phyloP scores from a whole-genome alignment of 2,329 filamentous ascomycete species.

The Paraconiothyrium sp. region DNA sequence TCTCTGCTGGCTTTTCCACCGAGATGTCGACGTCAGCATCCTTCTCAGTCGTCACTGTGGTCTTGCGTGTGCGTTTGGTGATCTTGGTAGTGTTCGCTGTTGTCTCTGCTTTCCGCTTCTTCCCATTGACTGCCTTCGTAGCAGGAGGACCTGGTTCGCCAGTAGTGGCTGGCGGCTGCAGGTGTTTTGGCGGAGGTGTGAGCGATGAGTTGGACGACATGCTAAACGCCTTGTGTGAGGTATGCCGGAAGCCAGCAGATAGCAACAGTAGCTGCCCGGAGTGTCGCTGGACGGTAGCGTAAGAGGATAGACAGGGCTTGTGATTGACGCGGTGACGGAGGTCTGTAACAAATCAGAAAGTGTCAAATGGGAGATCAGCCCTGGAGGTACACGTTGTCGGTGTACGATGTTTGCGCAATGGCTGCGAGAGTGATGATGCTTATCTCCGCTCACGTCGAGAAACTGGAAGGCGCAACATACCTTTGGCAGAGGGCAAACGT shows the following conservation, averaged over 20 bases:
- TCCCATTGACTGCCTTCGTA: constrained; percentile 22
- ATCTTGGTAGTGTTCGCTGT: constrained; percentile 14
- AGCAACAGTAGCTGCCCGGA: neutral
- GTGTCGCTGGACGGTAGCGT: neutral
- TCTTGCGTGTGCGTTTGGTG: constrained; percentile 30
- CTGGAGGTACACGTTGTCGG: neutral
- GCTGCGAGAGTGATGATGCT: neutral
- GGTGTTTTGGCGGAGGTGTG: constrained; percentile 31
- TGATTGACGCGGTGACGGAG: neutral
- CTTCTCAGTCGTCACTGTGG: constrained; percentile 22
- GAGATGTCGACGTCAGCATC: constrained; percentile 14
- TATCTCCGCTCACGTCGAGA: neutral
- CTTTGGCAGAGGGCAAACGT: neutral
- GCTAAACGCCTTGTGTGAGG: constrained; percentile 29
- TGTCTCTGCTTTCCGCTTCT: constrained; percentile 42
- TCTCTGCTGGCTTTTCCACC: constrained; percentile 4
- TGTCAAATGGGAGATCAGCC: neutral
- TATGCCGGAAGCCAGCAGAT: constrained; percentile 10
- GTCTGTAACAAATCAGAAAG: neutral
- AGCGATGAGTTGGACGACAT: constrained; percentile 35
- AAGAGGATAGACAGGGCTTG: neutral
- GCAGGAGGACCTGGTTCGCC: constrained; percentile 18
- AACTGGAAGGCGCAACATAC: constrained; percentile 8
- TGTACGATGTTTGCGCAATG: neutral
- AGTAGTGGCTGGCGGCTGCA: constrained; percentile 1